Conservation (phyloP, 257 asterid genomes). For the Craterostigma plantagineum region DNA sequence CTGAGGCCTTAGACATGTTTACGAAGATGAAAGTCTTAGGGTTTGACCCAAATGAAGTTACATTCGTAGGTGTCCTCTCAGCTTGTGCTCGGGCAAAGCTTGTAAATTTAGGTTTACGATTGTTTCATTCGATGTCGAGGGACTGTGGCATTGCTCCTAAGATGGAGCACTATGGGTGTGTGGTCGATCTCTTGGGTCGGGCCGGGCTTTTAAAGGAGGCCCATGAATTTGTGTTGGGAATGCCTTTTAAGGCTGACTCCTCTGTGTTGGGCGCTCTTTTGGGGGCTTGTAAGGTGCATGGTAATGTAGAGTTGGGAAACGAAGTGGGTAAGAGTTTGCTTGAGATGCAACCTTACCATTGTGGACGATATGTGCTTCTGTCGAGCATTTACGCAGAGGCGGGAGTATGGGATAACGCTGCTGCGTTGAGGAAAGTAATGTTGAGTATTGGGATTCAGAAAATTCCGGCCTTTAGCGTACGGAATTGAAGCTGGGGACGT, state of each 20-base stretch:
- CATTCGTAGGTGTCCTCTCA: slow-evolving; percentile 50
- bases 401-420: slow-evolving; percentile 60
- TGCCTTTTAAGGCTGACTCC: slow-evolving; percentile 72
- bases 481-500: slow-evolving; percentile 9
- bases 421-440: slow-evolving; percentile 51
- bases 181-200: slow-evolving; percentile 72
- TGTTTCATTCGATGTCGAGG: slow-evolving; percentile 36
- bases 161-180: slow-evolving; percentile 89
- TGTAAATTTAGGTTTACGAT: slow-evolving; percentile 34
- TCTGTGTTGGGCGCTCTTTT: slow-evolving; percentile 72
- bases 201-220: slow-evolving; percentile 68
- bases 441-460: slow-evolving; percentile 45
- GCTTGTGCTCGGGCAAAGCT: slow-evolving; percentile 37
- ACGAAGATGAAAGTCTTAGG: slow-evolving; percentile 23
- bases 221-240: slow-evolving; percentile 29
- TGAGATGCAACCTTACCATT: slow-evolving; percentile 41
- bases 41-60: slow-evolving; percentile 40
- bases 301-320: slow-evolving; percentile 46
- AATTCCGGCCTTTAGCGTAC: slow-evolving; percentile 56
- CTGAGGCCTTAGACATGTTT: slow-evolving; percentile 47
- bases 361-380: slow-evolving; percentile 48
- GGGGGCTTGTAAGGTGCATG: slow-evolving; percentile 71
- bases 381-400: slow-evolving; percentile 70
- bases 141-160: slow-evolving; percentile 25
- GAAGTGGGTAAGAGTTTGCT: slow-evolving; percentile 43